Base-by-base conservation (phyloP, 2,329 filamentous ascomycete species). In the Dothistroma septosporum region DNA sequence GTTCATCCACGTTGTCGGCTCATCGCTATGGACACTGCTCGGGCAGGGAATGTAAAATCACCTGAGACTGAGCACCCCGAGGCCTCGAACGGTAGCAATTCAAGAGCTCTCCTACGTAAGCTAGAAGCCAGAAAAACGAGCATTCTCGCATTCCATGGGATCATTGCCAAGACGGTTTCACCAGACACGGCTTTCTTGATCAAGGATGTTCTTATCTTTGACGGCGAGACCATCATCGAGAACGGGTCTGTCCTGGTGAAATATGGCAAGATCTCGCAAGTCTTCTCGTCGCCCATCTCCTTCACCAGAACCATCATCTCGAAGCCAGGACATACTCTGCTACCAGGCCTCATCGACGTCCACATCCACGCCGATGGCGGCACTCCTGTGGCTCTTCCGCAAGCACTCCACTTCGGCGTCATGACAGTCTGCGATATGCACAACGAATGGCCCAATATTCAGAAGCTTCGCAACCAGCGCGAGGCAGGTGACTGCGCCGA, bases 341-440 rank as follows among this genome's bases (percentile, higher is more conserved):
- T 83, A 0, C 80, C 80, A 1, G 81, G 81, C 1, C 68, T 83
- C 5, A 82, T 83, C 32, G 81, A 83, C 63, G 76, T 73, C 47
- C 81, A 82, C 62, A 77, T 82, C 31, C 81, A 83, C 60, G 76
- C 76, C 44, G 70, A 79, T 63, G 73, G 72, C 55, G 78, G 73
- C 1, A 74, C 77, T 46, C 69, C 72, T 0, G 60, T 73, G 9
- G 76, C 76, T 0, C 66, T 81, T 0, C 74, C 74, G 1, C 79
- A 82, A 63, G 73, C 77, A 1, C 68, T 83, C 1, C 72, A 76
- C 1, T 83, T 82, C 57, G 80, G 81, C 5, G 76, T 82, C 11
- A 83, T 80, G 0, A 83, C 81, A 0, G 78, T 82, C 3, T 78
- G 77, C 57, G 80, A 82, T 41, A 52, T 49, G 33, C 77, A 80